Conservation (phyloP, 1,284 basidiomycete species). For the Xerocomus alliaceus region DNA sequence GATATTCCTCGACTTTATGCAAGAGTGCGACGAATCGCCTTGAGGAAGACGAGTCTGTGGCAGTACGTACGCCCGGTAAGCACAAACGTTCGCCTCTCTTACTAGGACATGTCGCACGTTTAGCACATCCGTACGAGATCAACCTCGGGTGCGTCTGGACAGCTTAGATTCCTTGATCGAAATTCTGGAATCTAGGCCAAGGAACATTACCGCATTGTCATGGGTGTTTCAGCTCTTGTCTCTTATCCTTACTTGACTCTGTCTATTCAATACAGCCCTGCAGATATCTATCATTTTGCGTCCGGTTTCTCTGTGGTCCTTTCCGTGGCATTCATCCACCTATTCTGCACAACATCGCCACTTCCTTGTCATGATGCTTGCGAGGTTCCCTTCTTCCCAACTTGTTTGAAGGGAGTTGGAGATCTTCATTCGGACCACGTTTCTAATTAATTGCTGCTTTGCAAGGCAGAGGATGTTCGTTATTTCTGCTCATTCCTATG, state of each 20-base stretch:
- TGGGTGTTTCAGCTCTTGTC: neutral
- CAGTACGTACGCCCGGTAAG: neutral
- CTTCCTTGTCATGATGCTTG: too few relatives aligned
- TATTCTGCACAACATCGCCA: too few relatives aligned
- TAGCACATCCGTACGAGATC: constrained; percentile 20
- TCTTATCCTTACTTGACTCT: neutral
- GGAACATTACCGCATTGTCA: neutral
- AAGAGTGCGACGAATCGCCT: neutral
- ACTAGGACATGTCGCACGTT: constrained; percentile 17
- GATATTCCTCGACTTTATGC: constrained; percentile 14
- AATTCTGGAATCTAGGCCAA: constrained; percentile 17
- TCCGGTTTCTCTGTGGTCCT: too few relatives aligned
- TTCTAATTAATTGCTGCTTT: too few relatives aligned
- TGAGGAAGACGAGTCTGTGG: neutral
- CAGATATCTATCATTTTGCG: too few relatives aligned
- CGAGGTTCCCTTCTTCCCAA: too few relatives aligned
- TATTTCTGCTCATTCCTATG: too few relatives aligned
- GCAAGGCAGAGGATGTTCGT: too few relatives aligned
- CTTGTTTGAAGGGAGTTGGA: too few relatives aligned
- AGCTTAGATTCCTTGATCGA: constrained; percentile 22
- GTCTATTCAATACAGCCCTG: too few relatives aligned
- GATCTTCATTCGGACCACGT: too few relatives aligned
- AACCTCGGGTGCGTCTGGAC: constrained; percentile 28
- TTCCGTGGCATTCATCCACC: too few relatives aligned
- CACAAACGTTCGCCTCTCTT: constrained; percentile 4